Base-by-base conservation (phyloP, 495 filamentous ascomycete species). In the Terfezia claveryi region DNA sequence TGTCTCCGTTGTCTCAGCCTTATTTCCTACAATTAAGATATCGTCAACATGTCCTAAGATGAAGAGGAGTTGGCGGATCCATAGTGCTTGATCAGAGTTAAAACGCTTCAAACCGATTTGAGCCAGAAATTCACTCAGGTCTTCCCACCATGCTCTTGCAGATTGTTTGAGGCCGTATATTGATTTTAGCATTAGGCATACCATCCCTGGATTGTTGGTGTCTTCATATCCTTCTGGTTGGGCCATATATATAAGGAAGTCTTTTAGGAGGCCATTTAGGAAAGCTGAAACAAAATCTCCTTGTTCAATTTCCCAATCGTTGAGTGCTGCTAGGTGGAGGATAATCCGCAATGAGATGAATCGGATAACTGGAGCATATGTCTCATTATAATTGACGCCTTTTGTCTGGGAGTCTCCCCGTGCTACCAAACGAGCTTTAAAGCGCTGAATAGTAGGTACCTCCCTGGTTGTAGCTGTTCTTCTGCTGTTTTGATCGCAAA, bases 141-240 rank as follows among this genome's bases (percentile, higher is more conserved):
- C 16, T 16, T 44, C 10, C 10, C 16, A 51, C 10, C 10, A 51
- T 12, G 23, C 50, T 1, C 36, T 54, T 3, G 52, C 2, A 2
- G 52, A 32, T 54, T 54, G 52, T 54, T 38, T 32, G 9, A 54
- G 52, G 9, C 52, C 52, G 37, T 54, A 54, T 38, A 54, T 23
- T 9, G 3, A 32, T 37, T 38, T 32, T 12, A 12, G 1, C 36
- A 54, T 14, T 9, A 16, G 52, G 2, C 38, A 44, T 11, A 44
- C 38, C 10, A 44, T 10, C 0, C 2, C 38, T 20, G 20, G 20
- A 2, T 44, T 44, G 10, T 10, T 44, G 0, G 20, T 0, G 20
- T 20, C 20, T 44, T 44, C 38, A 44, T 44, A 44, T 1, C 38
- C 38, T 10, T 10, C 10, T 1, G 52, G 36, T 14, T 36, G 53